phyloP scores from a whole-genome alignment of 192 early-diverging fungal genomes.

The Coemansia sp. region DNA sequence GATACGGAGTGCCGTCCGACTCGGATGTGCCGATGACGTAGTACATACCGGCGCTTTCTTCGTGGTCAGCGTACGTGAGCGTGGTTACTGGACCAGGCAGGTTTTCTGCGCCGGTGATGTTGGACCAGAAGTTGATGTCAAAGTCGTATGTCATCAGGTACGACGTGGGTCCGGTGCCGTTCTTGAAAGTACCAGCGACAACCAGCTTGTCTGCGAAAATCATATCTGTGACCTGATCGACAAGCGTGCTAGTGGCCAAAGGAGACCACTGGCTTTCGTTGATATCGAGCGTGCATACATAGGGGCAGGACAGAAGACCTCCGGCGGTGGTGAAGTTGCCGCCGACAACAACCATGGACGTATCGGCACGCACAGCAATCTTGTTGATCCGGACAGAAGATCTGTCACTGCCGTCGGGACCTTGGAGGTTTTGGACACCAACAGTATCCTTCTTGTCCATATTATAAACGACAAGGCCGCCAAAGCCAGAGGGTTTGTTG shows the following conservation, averaged over 20 bases:
- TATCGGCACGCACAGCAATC: slow-evolving; percentile 46
- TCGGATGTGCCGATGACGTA: slow-evolving; percentile 33
- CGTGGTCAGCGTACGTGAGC: slow-evolving; percentile 41
- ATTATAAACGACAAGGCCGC: slow-evolving; percentile 56
- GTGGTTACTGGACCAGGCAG: slow-evolving; percentile 58
- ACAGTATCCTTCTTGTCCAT: slow-evolving; percentile 35
- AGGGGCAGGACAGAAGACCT: slow-evolving; percentile 38
- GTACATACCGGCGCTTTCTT: slow-evolving; percentile 21
- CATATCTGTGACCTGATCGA: slow-evolving; percentile 45
- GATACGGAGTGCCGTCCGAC: slow-evolving; percentile 45
- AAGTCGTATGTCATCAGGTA: slow-evolving; percentile 59
- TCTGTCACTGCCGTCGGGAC: slow-evolving; percentile 10
- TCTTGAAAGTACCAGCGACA: slow-evolving; percentile 61
- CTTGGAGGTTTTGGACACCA: slow-evolving; percentile 25
- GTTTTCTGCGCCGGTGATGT: slow-evolving; percentile 34
- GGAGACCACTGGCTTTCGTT: slow-evolving; percentile 56
- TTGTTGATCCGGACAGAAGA: slow-evolving; percentile 40
- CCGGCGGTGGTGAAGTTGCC: slow-evolving; percentile 51
- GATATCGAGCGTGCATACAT: slow-evolving; percentile 53
- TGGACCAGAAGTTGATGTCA: slow-evolving; percentile 49
- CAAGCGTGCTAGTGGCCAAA: slow-evolving; percentile 32
- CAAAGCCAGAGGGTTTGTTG: slow-evolving; percentile 19
- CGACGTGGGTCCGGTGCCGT: slow-evolving; percentile 39
- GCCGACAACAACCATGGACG: slow-evolving; percentile 52
- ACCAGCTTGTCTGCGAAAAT: slow-evolving; percentile 46